These are phyloP conservation scores for Boletus patriciae DNA, from an alignment of 768 basidiomycete genomes.

Conservation along the genomic window DNA sequence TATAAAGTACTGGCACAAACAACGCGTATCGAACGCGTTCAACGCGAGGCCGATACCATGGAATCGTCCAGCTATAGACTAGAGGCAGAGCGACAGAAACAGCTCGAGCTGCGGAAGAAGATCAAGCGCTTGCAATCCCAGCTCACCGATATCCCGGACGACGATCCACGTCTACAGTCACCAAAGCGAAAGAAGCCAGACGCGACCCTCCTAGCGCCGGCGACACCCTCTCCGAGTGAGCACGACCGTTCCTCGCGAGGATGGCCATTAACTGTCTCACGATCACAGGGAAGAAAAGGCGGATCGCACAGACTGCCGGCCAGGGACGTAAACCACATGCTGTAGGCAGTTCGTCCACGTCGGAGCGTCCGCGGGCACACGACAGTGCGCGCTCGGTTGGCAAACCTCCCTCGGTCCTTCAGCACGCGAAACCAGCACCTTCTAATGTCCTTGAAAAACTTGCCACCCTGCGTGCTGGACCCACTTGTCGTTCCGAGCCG, in stretches of 20 bases:
- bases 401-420: neutral
- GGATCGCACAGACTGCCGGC: conserved; percentile 33
- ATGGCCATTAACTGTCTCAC: neutral
- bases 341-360: conserved; percentile 7
- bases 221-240: conserved; percentile 69
- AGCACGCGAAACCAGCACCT: conserved; percentile 40
- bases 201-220: conserved; percentile 42
- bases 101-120: conserved; percentile 51
- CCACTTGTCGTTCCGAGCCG: conserved; percentile 18
- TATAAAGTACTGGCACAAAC: conserved; percentile 14
- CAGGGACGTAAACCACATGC: conserved; percentile 23
- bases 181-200: conserved; percentile 51
- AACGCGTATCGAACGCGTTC: conserved; percentile 26
- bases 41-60: conserved; percentile 39
- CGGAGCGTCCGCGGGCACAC: conserved; percentile 16
- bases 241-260: conserved; percentile 1
- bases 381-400: conserved; percentile 11
- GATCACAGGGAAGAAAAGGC: conserved; percentile 43
- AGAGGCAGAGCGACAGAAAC: conserved; percentile 39
- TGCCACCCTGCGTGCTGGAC: conserved; percentile 34
- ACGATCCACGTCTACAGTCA: conserved; percentile 31
- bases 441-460: conserved; percentile 57
- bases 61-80: conserved; percentile 51
- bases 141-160: conserved; percentile 40
- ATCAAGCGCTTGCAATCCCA: conserved; percentile 59